A percentile compares a stretch with the other conserved stretches of the same genome.
These are phyloP conservation scores for Eleusine coracana DNA, from an alignment of 176 grass and related monocot species.

Conservation along the genomic window DNA sequence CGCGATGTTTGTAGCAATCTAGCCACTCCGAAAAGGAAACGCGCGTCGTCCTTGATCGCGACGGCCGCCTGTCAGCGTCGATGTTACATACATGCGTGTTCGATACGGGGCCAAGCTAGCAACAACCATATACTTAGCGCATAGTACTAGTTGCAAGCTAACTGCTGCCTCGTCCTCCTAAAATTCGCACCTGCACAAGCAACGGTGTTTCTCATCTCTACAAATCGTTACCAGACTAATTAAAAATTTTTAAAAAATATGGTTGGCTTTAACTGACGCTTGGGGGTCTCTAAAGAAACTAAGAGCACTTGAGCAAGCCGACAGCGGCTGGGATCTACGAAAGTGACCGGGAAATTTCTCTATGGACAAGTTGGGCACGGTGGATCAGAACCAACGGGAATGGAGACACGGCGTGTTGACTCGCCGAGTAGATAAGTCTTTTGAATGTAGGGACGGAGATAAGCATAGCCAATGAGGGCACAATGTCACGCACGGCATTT, in stretches of 20 bases:
- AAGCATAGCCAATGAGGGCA: slow-evolving; percentile 4
- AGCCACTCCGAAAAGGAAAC: not conserved
- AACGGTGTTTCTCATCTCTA: not conserved
- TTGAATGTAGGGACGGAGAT: slow-evolving; percentile 6
- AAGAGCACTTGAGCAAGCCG: not conserved
- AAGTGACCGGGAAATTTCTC: not conserved
- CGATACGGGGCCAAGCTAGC: not conserved
- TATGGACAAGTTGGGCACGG: slow-evolving; percentile 1
- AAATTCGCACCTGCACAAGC: not conserved
- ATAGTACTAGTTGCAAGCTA: not conserved
- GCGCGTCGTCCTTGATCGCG: not conserved
- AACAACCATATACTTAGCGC: not conserved
- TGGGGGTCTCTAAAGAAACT: not conserved
- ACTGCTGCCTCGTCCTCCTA: not conserved
- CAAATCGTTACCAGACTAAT: not conserved
- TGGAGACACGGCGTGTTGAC: slow-evolving; percentile 36
- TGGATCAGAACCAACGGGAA: slow-evolving; percentile 19
- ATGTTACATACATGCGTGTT: not conserved
- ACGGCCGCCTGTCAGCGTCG: not conserved
- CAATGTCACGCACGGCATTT: not conserved
- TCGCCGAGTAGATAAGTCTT: not conserved
- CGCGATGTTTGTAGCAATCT: slow-evolving; percentile 11
- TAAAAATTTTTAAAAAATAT: not conserved
- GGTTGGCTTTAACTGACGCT: not conserved
- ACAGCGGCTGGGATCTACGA: not conserved